phyloP scores from a whole-genome alignment of 306 rosid genomes.

The Comarum palustre region DNA sequence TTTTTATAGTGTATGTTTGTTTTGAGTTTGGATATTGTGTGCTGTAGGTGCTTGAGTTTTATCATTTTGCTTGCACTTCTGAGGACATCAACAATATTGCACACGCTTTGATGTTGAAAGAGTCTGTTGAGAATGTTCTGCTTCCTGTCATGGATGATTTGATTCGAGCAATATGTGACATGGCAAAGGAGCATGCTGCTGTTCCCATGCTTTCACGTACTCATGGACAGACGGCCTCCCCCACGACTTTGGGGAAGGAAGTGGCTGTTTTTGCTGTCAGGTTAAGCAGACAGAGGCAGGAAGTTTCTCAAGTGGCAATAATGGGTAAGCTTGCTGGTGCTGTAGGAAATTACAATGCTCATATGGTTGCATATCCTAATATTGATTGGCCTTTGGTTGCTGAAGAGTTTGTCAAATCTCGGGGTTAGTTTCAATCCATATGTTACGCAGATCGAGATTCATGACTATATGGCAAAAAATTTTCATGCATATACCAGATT shows the following conservation, averaged over 20 bases:
- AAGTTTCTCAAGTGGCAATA: slow-evolving; percentile 57
- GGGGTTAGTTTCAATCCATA: slow-evolving; percentile 61
- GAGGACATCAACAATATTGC: slow-evolving; percentile 92
- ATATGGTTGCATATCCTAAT: slow-evolving; percentile 55
- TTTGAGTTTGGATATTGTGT: neutral
- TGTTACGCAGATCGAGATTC: slow-evolving; percentile 83
- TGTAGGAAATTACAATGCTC: slow-evolving; percentile 95
- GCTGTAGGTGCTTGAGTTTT: slow-evolving; percentile 81
- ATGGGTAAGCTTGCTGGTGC: slow-evolving; percentile 97
- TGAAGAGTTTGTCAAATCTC: slow-evolving; percentile 52
- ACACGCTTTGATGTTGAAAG: slow-evolving; percentile 82
- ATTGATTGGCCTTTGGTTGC: slow-evolving; percentile 51
- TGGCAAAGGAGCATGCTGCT: slow-evolving; percentile 64
- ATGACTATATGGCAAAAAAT: slow-evolving; percentile 87
- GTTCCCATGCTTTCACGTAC: slow-evolving; percentile 86
- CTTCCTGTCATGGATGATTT: slow-evolving; percentile 66
- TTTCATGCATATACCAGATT: slow-evolving; percentile 57
- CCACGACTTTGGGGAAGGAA: slow-evolving; percentile 95
- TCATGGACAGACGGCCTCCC: slow-evolving; percentile 97
- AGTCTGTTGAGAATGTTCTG: slow-evolving; percentile 52
- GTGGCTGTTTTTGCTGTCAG: slow-evolving; percentile 84
- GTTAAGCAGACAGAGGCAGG: slow-evolving; percentile 66
- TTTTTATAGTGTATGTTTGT: neutral
- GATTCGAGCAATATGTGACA: slow-evolving; percentile 49
- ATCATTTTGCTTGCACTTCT: slow-evolving; percentile 89